Evolutionary conservation across 2,329 filamentous ascomycete species (phyloP).

Genomic region (Diaporthe capsici): DNA sequence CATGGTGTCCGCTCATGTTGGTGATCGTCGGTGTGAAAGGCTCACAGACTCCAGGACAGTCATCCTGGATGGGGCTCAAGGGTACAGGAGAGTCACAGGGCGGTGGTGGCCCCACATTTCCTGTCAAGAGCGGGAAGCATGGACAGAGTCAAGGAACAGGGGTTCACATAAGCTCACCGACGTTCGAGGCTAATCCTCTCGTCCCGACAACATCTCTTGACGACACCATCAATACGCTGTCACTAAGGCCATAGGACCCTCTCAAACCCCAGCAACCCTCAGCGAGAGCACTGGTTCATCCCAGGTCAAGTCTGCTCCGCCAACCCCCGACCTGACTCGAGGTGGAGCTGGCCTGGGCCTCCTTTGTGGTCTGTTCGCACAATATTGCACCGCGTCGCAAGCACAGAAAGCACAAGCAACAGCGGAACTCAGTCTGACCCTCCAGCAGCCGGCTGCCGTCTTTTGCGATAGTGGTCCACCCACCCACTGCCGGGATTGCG

Average conservation of each 20-base stretch:
- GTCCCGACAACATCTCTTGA: slow-evolving; percentile 23
- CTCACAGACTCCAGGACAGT: not conserved
- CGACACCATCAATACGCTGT: slow-evolving; percentile 1
- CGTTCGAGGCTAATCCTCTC: slow-evolving; percentile 17
- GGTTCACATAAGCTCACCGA: slow-evolving; percentile 33
- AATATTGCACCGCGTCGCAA: slow-evolving; percentile 12
- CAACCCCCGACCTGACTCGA: not conserved
- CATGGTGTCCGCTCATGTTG: not conserved
- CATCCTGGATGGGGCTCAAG: slow-evolving; percentile 32
- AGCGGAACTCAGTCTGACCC: slow-evolving; percentile 1
- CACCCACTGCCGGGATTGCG: slow-evolving; percentile 29
- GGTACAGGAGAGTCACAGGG: slow-evolving; percentile 12
- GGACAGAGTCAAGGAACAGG: slow-evolving; percentile 33
- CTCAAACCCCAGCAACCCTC: not conserved
- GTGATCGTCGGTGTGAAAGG: slow-evolving; percentile 5
- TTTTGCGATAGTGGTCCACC: slow-evolving; percentile 24
- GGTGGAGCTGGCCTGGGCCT: not conserved
- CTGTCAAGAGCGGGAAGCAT: slow-evolving; percentile 40
- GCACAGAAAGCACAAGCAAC: slow-evolving; percentile 24
- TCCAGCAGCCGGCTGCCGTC: not conserved
- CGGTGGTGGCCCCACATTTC: slow-evolving; percentile 39
- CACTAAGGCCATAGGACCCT: not conserved
- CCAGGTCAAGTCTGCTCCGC: not conserved
- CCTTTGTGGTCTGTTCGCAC: not conserved
- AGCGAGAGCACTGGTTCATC: not conserved